phyloP scores from a whole-genome alignment of 2,329 filamentous ascomycete genomes.

The Trichothecium roseum region DNA sequence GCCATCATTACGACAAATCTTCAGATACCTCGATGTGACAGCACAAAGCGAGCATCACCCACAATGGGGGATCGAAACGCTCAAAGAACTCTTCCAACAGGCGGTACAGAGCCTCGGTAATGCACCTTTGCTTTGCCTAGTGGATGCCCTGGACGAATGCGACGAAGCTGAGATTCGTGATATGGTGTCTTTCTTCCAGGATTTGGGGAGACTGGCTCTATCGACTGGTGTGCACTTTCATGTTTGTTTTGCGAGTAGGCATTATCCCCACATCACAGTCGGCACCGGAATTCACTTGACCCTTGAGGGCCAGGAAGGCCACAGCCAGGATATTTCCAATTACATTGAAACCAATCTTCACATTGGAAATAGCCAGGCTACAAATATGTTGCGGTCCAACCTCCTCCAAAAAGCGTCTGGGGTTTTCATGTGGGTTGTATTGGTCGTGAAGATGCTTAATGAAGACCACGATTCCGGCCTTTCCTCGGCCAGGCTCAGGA shows the following conservation, averaged over 20 bases:
- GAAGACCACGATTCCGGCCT: slow-evolving; percentile 17
- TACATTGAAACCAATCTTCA: background rate
- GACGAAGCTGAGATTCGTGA: slow-evolving; percentile 5
- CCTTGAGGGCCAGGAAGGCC: background rate
- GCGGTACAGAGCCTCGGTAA: slow-evolving; percentile 1
- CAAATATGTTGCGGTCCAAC: slow-evolving; percentile 6
- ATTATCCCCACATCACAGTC: background rate
- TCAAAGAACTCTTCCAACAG: slow-evolving; percentile 1
- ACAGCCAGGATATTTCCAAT: background rate
- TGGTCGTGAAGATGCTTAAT: slow-evolving; percentile 30
- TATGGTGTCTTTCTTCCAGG: slow-evolving; percentile 31
- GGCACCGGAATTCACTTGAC: background rate
- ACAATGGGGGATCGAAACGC: background rate
- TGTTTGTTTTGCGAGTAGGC: background rate
- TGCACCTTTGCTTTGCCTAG: slow-evolving; percentile 3
- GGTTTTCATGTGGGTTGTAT: slow-evolving; percentile 32
- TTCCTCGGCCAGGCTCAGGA: slow-evolving; percentile 5
- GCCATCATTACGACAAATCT: slow-evolving; percentile 20
- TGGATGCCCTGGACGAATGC: slow-evolving; percentile 10
- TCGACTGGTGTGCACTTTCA: background rate
- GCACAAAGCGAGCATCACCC: too few relatives aligned
- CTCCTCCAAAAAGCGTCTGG: slow-evolving; percentile 25
- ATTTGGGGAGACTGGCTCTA: slow-evolving; percentile 10
- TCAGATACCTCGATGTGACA: too few relatives aligned
- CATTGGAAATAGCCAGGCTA: too few relatives aligned